phyloP scores from a whole-genome alignment of 2,329 filamentous ascomycete species.

The Thelonectria rubi region DNA sequence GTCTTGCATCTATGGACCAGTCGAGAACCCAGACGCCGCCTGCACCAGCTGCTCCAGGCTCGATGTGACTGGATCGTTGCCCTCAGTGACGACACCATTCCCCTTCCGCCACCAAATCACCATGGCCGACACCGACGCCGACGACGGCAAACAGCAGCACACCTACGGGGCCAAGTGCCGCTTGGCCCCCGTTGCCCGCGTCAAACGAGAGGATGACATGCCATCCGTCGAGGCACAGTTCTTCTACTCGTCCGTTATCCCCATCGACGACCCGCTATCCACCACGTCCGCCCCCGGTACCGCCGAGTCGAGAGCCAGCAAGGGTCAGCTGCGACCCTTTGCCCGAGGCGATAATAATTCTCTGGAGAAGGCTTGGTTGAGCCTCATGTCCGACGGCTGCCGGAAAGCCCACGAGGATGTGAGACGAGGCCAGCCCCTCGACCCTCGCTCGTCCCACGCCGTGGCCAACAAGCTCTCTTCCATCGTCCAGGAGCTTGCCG shows the following conservation, averaged over 20 bases:
- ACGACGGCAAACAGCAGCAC: constrained; percentile 50
- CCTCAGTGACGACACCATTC: constrained; percentile 19
- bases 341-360: constrained; percentile 80
- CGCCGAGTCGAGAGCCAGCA: constrained; percentile 61
- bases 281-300: constrained; percentile 62
- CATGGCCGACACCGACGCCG: constrained; percentile 32
- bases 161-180: constrained; percentile 70
- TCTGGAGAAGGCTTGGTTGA: constrained; percentile 80
- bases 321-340: constrained; percentile 78
- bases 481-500: constrained; percentile 55
- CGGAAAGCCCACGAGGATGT: constrained; percentile 56
- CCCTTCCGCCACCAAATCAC: too few relatives aligned
- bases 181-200: constrained; percentile 56
- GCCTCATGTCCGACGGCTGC: constrained; percentile 62
- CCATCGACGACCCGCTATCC: constrained; percentile 89
- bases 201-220: constrained; percentile 54
- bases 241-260: constrained; percentile 84
- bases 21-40: constrained; percentile 24
- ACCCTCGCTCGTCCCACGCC: constrained; percentile 21
- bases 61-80: constrained; percentile 24
- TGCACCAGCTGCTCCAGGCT: constrained; percentile 30
- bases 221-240: constrained; percentile 76
- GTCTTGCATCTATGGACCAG: constrained; percentile 29
- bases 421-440: constrained; percentile 30
- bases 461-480: constrained; percentile 29